Conservation (phyloP, 805 yeast genomes). For the Kazachstania viticola region DNA sequence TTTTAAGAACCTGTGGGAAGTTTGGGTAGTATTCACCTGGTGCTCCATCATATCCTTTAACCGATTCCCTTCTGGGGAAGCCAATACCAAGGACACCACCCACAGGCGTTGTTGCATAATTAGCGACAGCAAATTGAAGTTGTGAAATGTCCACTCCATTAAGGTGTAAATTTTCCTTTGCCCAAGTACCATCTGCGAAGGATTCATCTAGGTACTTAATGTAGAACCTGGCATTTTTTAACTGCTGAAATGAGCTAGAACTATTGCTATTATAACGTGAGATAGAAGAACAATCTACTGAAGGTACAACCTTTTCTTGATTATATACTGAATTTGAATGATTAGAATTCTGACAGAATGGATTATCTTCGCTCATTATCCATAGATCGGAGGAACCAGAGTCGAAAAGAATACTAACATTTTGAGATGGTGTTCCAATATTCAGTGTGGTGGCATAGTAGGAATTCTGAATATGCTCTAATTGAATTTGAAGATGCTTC, state of each 20-base stretch:
- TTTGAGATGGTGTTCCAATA: conserved; percentile 46
- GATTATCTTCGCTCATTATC: conserved; percentile 39
- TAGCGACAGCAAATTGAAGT: conserved; percentile 19
- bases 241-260: conserved; percentile 15
- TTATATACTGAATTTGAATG: conserved; percentile 22
- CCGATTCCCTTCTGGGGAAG: conserved; percentile 42
- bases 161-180: conserved; percentile 46
- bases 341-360: conserved; percentile 28
- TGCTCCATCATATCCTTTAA: conserved; percentile 15
- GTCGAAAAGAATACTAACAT: conserved; percentile 45
- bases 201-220: conserved; percentile 44
- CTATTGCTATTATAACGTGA: conserved; percentile 24
- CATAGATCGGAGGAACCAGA: conserved; percentile 66
- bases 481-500: too few relatives aligned
- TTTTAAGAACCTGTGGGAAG: conserved; percentile 48
- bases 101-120: conserved; percentile 20
- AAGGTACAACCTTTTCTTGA: background rate
- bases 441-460: background rate
- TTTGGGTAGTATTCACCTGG: conserved; percentile 37
- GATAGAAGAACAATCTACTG: conserved; percentile 1
- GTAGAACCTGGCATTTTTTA: conserved; percentile 28
- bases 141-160: conserved; percentile 15
- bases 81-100: conserved; percentile 40
- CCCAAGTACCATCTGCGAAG: conserved; percentile 33
- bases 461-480: too few relatives aligned